Evolutionary conservation across 306 rosid genomes (phyloP).

Genomic region (Dicorynia guianensis): DNA sequence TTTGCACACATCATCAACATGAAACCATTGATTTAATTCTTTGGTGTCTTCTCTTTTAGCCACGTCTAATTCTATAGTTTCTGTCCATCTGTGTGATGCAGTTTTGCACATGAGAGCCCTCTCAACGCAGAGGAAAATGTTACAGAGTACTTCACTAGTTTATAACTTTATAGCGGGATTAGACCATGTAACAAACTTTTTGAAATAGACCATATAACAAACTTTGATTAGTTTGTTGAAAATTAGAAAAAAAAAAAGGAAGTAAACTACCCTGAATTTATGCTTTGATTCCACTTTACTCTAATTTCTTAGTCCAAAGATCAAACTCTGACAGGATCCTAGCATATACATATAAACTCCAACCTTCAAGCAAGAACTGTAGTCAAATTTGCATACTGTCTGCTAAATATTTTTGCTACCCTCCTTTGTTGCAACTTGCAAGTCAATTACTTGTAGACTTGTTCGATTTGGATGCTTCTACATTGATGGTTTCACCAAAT

Average conservation of each 20-base stretch:
- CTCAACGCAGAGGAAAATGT: constrained; percentile 8
- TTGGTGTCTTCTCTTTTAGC: not conserved
- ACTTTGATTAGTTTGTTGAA: no score
- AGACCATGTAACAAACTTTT: not conserved
- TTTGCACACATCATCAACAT: constrained; percentile 6
- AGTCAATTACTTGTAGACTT: constrained; percentile 32
- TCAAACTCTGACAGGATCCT: not conserved
- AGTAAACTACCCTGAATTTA: not conserved
- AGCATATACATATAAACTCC: constrained; percentile 15
- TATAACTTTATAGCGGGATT: not conserved
- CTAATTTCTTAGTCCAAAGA: constrained; percentile 17
- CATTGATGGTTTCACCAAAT: not conserved
- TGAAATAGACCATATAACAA: no score
- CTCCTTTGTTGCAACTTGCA: not conserved
- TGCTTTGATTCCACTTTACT: constrained; percentile 8
- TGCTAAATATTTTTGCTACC: not conserved
- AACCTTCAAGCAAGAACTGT: constrained; percentile 13
- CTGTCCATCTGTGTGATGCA: no score
- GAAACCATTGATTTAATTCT: constrained; percentile 9
- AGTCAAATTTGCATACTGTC: not conserved
- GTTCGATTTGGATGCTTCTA: constrained; percentile 14
- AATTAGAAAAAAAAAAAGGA: no score
- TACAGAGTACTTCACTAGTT: constrained; percentile 13
- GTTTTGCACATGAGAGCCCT: no score
- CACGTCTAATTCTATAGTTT: no score